These are phyloP conservation scores for Neoarthrinium moseri DNA, from an alignment of 2,329 filamentous ascomycete species.

Conservation along the genomic window DNA sequence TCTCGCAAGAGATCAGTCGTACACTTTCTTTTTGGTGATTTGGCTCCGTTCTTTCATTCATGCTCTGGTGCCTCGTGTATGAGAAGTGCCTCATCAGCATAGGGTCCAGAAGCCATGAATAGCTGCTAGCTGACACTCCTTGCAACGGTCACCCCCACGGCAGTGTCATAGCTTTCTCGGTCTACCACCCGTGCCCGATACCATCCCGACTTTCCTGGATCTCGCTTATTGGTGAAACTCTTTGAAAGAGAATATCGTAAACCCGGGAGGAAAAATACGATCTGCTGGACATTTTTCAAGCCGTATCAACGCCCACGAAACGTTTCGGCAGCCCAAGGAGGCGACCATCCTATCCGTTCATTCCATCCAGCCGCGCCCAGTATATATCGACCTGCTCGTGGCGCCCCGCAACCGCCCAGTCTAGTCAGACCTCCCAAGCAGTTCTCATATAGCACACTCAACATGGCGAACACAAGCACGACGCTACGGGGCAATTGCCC, in stretches of 20 bases:
- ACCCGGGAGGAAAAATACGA: too few relatives aligned
- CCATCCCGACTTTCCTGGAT: neutral
- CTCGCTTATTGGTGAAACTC: conserved; percentile 2
- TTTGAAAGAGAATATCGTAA: neutral
- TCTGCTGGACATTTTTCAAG: too few relatives aligned
- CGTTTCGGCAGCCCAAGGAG: too few relatives aligned
- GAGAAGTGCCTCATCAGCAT: conserved; percentile 11
- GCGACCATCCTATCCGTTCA: too few relatives aligned
- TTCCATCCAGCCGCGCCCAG: too few relatives aligned
- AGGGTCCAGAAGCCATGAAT: conserved; percentile 5
- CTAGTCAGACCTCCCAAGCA: too few relatives aligned
- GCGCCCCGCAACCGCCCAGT: too few relatives aligned
- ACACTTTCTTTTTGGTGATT: conserved; percentile 6
- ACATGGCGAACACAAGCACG: conserved; percentile 7
- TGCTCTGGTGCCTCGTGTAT: conserved; percentile 6
- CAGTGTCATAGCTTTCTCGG: neutral
- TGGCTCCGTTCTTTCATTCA: conserved; percentile 1
- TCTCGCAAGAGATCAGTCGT: neutral
- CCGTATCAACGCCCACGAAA: too few relatives aligned
- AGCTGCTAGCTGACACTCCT: conserved; percentile 6
- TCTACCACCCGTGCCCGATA: neutral
- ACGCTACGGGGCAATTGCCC: conserved; percentile 48
- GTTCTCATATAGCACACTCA: too few relatives aligned
- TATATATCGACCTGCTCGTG: too few relatives aligned
- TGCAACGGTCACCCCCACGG: conserved; percentile 5